Evolutionary conservation across 2,329 filamentous ascomycete species (phyloP).

Genomic region (Diaporthe sp.): DNA sequence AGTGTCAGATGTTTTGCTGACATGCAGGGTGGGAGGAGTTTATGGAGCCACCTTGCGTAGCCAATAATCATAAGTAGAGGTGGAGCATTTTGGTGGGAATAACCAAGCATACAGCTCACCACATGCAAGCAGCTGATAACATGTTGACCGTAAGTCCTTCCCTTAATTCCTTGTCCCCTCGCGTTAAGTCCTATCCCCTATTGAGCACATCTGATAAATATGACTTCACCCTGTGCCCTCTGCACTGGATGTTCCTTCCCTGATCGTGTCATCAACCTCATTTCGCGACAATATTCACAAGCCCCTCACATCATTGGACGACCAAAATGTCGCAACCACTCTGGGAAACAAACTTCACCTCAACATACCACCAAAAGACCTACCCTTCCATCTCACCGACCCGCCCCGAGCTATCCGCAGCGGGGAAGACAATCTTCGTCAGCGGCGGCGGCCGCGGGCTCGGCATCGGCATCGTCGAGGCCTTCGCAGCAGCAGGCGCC

Average conservation of each 20-base stretch:
- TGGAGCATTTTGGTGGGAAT: neutral
- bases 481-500: constrained; percentile 63
- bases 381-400: constrained; percentile 47
- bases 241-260: fast-evolving
- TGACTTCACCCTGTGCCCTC: neutral
- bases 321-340: neutral
- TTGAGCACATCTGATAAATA: neutral
- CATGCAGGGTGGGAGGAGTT: neutral
- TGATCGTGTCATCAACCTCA: neutral
- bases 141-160: neutral
- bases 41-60: neutral
- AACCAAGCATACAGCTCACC: neutral
- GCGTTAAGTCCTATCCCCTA: neutral
- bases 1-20: neutral
- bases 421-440: constrained; percentile 60
- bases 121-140: neutral
- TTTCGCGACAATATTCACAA: neutral
- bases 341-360: constrained; percentile 23
- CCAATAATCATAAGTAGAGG: neutral
- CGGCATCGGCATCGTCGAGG: constrained; percentile 62
- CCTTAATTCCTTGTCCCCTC: neutral
- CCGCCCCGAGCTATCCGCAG: constrained; percentile 43
- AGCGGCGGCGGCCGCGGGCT: constrained; percentile 65
- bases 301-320: too few species aligned
- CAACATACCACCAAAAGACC: constrained; percentile 30